phyloP scores from a whole-genome alignment of 106 monocot species.

The Apostasia ramifera region DNA sequence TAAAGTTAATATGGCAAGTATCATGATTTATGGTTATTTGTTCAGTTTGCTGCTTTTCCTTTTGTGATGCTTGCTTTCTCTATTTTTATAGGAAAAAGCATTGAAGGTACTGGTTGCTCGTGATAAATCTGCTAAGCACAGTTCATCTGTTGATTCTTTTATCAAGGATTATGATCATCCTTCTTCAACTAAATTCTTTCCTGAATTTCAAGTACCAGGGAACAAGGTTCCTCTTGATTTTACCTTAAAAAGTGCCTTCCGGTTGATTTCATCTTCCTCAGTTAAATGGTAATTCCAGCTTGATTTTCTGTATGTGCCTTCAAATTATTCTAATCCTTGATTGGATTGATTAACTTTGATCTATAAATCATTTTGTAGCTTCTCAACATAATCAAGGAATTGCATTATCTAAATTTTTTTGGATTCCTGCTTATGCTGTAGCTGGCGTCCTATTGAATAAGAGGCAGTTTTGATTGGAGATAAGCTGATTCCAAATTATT shows the following conservation, averaged over 20 bases:
- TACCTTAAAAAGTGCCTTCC: conserved; percentile 68
- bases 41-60: conserved; percentile 1
- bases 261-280: conserved; percentile 71
- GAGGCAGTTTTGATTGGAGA: too few relatives aligned
- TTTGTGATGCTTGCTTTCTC: not conserved
- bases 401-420: too few relatives aligned
- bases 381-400: not conserved
- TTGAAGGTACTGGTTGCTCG: conserved; percentile 62
- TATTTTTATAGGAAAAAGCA: conserved; percentile 61
- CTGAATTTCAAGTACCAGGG: conserved; percentile 58
- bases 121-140: conserved; percentile 16
- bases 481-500: too few relatives aligned
- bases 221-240: conserved; percentile 67
- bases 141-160: conserved; percentile 16
- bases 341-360: not conserved
- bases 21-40: not conserved
- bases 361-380: not conserved
- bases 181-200: conserved; percentile 18
- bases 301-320: not conserved
- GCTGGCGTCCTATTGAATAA: too few relatives aligned
- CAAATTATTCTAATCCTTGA: not conserved
- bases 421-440: too few relatives aligned
- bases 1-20: conserved; percentile 75
- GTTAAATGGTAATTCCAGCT: conserved; percentile 65
- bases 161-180: conserved; percentile 18